phyloP scores from a whole-genome alignment of 179 eudicot genomes.

The Dionaea muscipula region DNA sequence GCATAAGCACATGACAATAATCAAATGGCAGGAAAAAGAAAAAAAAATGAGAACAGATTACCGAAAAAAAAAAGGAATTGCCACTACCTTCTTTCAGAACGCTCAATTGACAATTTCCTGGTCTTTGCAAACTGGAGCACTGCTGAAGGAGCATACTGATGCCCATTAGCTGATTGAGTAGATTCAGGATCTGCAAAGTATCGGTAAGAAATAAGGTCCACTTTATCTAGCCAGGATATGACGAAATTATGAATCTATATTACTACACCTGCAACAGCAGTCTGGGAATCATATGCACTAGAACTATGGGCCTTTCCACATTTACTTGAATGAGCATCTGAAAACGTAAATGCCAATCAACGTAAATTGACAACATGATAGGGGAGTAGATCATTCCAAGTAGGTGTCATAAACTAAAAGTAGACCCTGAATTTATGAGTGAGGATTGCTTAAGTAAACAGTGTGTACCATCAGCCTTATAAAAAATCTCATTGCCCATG shows the following conservation, averaged over 20 bases:
- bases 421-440: not conserved
- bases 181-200: slow-evolving; percentile 62
- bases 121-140: slow-evolving; percentile 75
- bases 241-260: not conserved
- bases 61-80: not conserved
- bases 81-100: slow-evolving; percentile 66
- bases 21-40: too few relatives aligned
- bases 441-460: not conserved
- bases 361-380: too few relatives aligned
- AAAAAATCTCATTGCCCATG: slow-evolving; percentile 33
- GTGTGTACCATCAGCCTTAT: slow-evolving; percentile 55
- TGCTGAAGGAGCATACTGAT: slow-evolving; percentile 49
- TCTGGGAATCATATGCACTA: slow-evolving; percentile 29
- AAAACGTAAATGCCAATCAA: slow-evolving; percentile 11
- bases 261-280: slow-evolving; percentile 18
- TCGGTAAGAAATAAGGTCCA: not conserved
- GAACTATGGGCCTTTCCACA: slow-evolving; percentile 36
- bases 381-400: too few relatives aligned
- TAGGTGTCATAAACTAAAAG: not conserved
- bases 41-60: slow-evolving; percentile 5
- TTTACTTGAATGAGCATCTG: slow-evolving; percentile 35
- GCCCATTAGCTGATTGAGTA: slow-evolving; percentile 49
- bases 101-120: slow-evolving; percentile 67
- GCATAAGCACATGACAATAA: too few relatives aligned
- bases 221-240: not conserved